These are phyloP conservation scores for Ceratobasidium sp. DNA, from an alignment of 1,284 basidiomycete species.

Conservation along the genomic window DNA sequence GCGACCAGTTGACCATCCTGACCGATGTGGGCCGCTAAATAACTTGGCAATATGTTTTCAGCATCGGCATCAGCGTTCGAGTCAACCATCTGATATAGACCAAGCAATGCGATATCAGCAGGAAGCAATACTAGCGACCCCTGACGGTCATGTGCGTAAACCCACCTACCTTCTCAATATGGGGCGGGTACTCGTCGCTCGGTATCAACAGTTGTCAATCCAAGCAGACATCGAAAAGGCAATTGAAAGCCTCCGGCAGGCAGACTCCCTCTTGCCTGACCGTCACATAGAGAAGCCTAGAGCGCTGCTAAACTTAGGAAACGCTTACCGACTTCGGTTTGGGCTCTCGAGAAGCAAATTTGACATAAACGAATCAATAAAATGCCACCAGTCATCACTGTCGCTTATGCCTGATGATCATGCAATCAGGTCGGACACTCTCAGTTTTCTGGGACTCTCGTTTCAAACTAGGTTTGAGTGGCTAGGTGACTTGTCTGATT, in stretches of 20 bases:
- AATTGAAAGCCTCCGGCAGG: neutral
- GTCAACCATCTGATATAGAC: neutral
- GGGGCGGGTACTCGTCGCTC: neutral
- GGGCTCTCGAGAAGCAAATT: neutral
- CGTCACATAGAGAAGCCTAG: neutral
- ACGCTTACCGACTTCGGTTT: neutral
- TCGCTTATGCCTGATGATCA: neutral
- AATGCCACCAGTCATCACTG: no score
- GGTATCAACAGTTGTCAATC: neutral
- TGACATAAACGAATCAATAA: neutral
- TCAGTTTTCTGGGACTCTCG: neutral
- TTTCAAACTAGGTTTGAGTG: neutral
- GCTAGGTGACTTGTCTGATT: neutral
- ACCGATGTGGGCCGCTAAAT: constrained; percentile 4
- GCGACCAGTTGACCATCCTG: neutral
- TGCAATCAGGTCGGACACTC: neutral
- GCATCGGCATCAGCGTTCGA: neutral
- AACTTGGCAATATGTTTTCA: neutral
- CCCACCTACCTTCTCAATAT: neutral
- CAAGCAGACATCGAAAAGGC: constrained; percentile 2
- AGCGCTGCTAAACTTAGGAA: neutral
- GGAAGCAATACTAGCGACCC: neutral
- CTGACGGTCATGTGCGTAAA: neutral
- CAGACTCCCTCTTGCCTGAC: neutral
- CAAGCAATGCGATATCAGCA: constrained; percentile 27